phyloP scores from a whole-genome alignment of 441 rosid genomes.

The Raphanus hybrid region DNA sequence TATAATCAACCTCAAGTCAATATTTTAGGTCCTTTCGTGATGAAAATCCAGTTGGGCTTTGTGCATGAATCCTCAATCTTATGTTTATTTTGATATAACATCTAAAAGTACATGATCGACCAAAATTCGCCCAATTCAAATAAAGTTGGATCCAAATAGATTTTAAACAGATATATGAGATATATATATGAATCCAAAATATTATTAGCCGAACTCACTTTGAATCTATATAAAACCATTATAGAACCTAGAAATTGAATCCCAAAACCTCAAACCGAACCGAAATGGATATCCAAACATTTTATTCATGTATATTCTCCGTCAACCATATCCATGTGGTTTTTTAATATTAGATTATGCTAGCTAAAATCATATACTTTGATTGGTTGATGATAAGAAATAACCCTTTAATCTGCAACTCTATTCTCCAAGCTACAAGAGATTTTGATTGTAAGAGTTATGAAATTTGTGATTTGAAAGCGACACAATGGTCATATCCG shows the following conservation, averaged over 20 bases:
- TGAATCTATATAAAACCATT: too few relatives aligned
- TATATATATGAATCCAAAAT: too few relatives aligned
- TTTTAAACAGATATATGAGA: too few relatives aligned
- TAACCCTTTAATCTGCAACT: background rate
- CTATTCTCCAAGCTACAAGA: background rate
- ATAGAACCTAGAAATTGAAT: too few relatives aligned
- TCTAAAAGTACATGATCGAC: too few relatives aligned
- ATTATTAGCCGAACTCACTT: too few relatives aligned
- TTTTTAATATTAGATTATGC: background rate
- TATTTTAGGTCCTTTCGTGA: background rate
- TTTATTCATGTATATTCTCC: background rate
- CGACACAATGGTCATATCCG: slow-evolving; percentile 4
- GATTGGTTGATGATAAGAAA: slow-evolving; percentile 3
- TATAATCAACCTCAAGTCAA: background rate
- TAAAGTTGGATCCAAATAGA: too few relatives aligned
- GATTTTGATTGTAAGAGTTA: background rate
- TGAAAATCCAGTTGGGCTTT: background rate
- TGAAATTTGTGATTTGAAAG: slow-evolving; percentile 7
- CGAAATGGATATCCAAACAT: too few relatives aligned
- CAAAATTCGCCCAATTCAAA: too few relatives aligned
- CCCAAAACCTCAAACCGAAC: too few relatives aligned
- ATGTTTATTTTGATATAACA: background rate
- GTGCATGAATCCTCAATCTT: background rate
- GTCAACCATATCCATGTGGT: background rate
- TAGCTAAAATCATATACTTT: background rate